phyloP scores from a whole-genome alignment of 257 asterid species.

The Henckelia pumila region DNA sequence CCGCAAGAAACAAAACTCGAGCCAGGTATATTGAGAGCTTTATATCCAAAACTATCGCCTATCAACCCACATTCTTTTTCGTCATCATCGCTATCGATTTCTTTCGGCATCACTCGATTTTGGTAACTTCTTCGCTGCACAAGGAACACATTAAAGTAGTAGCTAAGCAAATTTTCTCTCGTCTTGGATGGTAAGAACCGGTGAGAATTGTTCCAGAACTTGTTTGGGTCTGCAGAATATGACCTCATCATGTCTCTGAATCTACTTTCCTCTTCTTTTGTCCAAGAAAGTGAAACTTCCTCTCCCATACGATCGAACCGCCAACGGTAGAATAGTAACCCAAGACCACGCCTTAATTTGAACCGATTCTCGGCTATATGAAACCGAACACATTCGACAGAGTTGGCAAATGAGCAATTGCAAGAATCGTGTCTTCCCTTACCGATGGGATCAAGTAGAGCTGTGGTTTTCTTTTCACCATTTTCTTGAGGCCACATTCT shows the following conservation, averaged over 20 bases:
- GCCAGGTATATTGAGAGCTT: slow-evolving; percentile 39
- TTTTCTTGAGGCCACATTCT: slow-evolving; percentile 54
- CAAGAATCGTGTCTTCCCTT: slow-evolving; percentile 46
- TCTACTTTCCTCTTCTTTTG: slow-evolving; percentile 48
- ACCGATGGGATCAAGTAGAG: slow-evolving; percentile 37
- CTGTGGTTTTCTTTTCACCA: slow-evolving; percentile 16
- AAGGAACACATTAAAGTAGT: slow-evolving; percentile 67
- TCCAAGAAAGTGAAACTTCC: slow-evolving; percentile 88
- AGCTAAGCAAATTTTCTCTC: slow-evolving; percentile 57
- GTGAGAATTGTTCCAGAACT: slow-evolving; percentile 44
- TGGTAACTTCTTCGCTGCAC: slow-evolving; percentile 68
- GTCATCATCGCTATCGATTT: slow-evolving; percentile 83
- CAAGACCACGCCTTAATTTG: slow-evolving; percentile 51
- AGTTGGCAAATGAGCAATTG: slow-evolving; percentile 41
- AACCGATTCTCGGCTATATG: slow-evolving; percentile 70
- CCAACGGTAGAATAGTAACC: slow-evolving; percentile 49
- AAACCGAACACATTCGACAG: slow-evolving; percentile 66
- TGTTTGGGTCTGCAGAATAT: slow-evolving; percentile 28
- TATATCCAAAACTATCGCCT: slow-evolving; percentile 59
- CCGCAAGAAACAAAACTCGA: slow-evolving; percentile 36
- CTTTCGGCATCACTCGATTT: slow-evolving; percentile 63
- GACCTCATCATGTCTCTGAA: slow-evolving; percentile 51
- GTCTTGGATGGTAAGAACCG: slow-evolving; percentile 49
- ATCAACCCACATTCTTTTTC: slow-evolving; percentile 61
- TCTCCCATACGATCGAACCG: slow-evolving; percentile 76